A percentile compares a stretch with the other conserved stretches of the same genome.
Conservation (phyloP, 2,329 filamentous ascomycete genomes). For the Beauveria pseudobassiana region DNA sequence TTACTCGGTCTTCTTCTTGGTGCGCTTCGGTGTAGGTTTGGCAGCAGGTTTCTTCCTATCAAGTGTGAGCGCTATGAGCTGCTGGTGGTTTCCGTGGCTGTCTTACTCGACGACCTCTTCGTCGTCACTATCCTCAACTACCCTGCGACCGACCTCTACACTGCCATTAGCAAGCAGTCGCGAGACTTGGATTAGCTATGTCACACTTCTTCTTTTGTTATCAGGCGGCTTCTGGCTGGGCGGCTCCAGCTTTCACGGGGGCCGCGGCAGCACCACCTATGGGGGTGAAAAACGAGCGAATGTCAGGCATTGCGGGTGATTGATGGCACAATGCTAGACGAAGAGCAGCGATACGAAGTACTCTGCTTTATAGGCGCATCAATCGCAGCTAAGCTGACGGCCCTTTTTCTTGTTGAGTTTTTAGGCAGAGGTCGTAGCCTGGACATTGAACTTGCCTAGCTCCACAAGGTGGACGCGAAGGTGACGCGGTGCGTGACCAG, state of each 20-base stretch:
- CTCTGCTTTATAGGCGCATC: slow-evolving; percentile 18
- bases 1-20: slow-evolving; percentile 49
- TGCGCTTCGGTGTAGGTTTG: slow-evolving; percentile 40
- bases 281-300: slow-evolving; percentile 81
- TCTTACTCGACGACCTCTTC: slow-evolving; percentile 54
- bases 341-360: background rate
- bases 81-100: background rate
- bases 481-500: slow-evolving; percentile 37
- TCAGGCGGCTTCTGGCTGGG: slow-evolving; percentile 34
- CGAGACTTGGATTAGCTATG: background rate
- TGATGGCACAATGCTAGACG: background rate
- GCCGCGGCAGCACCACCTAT: slow-evolving; percentile 55
- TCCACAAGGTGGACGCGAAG: slow-evolving; percentile 30
- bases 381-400: slow-evolving; percentile 1
- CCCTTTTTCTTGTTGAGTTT: background rate
- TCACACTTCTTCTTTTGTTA: slow-evolving; percentile 29
- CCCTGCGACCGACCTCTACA: slow-evolving; percentile 49
- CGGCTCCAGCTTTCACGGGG: slow-evolving; percentile 42
- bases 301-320: slow-evolving; percentile 66
- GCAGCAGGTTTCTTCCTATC: slow-evolving; percentile 49
- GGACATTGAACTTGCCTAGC: slow-evolving; percentile 25
- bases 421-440: slow-evolving; percentile 20
- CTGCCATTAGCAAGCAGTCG: slow-evolving; percentile 15
- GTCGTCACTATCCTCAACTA: slow-evolving; percentile 76
- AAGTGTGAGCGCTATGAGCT: slow-evolving; percentile 12